Evolutionary conservation across 1,284 basidiomycete species (phyloP).

Genomic region (Apiotrichum veenhuisii): DNA sequence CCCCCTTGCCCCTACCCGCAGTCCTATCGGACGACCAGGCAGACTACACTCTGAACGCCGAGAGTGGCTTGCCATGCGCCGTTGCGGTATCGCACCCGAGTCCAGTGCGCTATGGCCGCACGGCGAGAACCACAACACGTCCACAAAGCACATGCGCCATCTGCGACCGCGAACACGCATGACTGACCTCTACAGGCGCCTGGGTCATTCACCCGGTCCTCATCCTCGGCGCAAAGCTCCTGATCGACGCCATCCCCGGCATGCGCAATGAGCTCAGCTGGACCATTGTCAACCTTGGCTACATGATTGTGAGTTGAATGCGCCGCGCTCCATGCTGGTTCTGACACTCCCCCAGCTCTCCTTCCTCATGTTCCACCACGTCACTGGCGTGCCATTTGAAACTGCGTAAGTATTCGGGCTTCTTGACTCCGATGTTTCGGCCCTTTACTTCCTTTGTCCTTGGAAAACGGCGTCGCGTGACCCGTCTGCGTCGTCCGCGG

Average conservation of each 20-base stretch:
- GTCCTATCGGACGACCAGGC: too few species aligned
- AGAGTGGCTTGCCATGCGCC: too few species aligned
- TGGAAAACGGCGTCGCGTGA: too few species aligned
- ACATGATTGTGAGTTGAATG: slow-evolving; percentile 71
- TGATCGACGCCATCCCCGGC: slow-evolving; percentile 89
- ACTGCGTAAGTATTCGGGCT: slow-evolving; percentile 49
- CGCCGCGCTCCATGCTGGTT: not conserved
- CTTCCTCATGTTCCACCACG: slow-evolving; percentile 98
- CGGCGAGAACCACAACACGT: too few species aligned
- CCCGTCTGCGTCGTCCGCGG: too few species aligned
- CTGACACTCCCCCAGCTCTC: slow-evolving; percentile 66
- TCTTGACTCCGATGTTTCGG: not conserved
- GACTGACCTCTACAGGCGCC: slow-evolving; percentile 60
- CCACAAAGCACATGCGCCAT: too few species aligned
- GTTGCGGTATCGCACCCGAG: too few species aligned
- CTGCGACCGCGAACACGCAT: too few species aligned
- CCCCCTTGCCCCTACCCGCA: too few species aligned
- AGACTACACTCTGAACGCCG: too few species aligned
- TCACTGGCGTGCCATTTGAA: slow-evolving; percentile 95
- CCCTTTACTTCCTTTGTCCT: not conserved
- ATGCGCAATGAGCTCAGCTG: slow-evolving; percentile 92
- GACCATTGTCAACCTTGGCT: slow-evolving; percentile 89
- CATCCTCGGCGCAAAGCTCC: slow-evolving; percentile 82
- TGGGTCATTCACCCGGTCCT: slow-evolving; percentile 97
- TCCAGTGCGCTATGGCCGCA: too few species aligned